Conservation (phyloP, 768 basidiomycete genomes). For the Mycena pura region DNA sequence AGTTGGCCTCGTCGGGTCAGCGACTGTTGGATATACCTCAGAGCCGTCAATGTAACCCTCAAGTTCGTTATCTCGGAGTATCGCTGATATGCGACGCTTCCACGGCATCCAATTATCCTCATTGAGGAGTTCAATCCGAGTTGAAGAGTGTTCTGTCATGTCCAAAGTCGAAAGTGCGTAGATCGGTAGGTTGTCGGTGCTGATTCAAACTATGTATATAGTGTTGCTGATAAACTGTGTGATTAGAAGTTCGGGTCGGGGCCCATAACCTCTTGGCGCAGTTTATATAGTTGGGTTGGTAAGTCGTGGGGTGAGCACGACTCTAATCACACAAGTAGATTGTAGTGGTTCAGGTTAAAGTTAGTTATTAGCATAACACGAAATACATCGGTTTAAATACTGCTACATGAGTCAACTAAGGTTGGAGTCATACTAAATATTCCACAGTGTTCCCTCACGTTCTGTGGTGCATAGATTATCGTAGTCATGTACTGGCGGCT, state of each 20-base stretch:
- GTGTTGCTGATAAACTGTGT: constrained; percentile 1
- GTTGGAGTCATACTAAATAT: too few species aligned
- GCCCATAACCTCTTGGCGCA: constrained; percentile 5
- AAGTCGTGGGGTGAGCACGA: too few species aligned
- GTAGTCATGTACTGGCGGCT: too few species aligned
- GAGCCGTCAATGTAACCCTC: constrained; percentile 1
- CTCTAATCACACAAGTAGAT: too few species aligned
- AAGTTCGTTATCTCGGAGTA: constrained; percentile 6
- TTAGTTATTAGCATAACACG: too few species aligned
- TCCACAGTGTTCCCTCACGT: too few species aligned
- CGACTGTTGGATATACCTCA: neutral
- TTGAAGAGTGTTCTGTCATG: neutral
- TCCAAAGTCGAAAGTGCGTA: neutral
- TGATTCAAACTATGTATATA: neutral
- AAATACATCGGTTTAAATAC: too few species aligned
- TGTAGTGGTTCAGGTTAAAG: too few species aligned
- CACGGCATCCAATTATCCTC: constrained; percentile 9
- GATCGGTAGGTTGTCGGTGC: neutral
- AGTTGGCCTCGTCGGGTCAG: constrained; percentile 1
- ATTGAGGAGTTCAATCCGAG: constrained; percentile 14
- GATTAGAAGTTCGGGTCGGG: neutral
- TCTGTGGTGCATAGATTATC: too few species aligned
- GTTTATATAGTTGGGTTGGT: too few species aligned
- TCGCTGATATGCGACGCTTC: constrained; percentile 6
- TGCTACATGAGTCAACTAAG: too few species aligned